A percentile compares a stretch with the other conserved stretches of the same genome.
Evolutionary conservation across 2,329 filamentous ascomycete species (phyloP).

Genomic region (Hypoxylon sp.): DNA sequence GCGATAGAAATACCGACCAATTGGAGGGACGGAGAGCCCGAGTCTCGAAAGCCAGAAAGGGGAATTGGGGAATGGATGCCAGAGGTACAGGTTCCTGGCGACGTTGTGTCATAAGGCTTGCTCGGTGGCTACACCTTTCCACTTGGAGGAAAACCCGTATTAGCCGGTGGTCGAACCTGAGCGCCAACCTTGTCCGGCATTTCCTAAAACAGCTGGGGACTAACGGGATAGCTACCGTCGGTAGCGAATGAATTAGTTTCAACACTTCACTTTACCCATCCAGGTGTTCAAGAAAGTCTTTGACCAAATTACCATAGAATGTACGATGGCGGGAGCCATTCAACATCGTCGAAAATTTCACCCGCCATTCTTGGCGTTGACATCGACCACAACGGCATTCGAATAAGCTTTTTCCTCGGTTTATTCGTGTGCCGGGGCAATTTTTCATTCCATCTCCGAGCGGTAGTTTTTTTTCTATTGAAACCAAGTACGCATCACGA

Average conservation of each 20-base stretch:
- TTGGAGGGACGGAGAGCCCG: neutral
- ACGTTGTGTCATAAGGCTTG: constrained; percentile 16
- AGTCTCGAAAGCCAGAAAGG: neutral
- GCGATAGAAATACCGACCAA: constrained; percentile 14
- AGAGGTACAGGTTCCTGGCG: constrained; percentile 15
- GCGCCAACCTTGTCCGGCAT: constrained; percentile 35
- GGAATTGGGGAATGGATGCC: constrained; percentile 15
- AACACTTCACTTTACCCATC: constrained; percentile 32
- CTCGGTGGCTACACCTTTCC: constrained; percentile 19
- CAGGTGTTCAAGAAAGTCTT: constrained; percentile 14
- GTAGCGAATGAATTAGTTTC: constrained; percentile 33
- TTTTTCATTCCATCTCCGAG: no score
- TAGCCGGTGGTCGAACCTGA: constrained; percentile 33
- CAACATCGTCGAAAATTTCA: constrained; percentile 8
- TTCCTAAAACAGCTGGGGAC: constrained; percentile 33
- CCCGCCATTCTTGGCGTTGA: constrained; percentile 17
- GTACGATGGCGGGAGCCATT: constrained; percentile 8
- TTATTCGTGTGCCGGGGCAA: no score
- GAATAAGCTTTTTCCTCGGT: neutral
- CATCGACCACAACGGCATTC: neutral
- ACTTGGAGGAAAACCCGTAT: constrained; percentile 30
- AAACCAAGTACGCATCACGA: no score
- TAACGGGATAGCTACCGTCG: constrained; percentile 32
- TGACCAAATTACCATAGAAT: constrained; percentile 15
- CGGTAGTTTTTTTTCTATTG: no score